Evolutionary conservation across 1,284 basidiomycete genomes (phyloP), one percentile per base, ranked within the genome.

Genomic region (Marasmius fiardii): DNA sequence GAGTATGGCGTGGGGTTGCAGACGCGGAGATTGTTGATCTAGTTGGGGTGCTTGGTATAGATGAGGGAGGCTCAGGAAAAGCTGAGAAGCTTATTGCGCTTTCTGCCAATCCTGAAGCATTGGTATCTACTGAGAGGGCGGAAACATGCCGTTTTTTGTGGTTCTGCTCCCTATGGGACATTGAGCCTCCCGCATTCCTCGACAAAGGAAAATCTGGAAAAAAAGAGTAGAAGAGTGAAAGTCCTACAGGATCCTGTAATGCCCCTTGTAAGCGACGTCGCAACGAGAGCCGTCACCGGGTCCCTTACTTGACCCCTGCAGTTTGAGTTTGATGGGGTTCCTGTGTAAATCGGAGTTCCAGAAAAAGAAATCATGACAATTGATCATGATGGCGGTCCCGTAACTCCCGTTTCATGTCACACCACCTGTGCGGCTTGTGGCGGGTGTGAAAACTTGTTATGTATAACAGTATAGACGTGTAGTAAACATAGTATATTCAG

Each of bases 71-170:
- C 48, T 62, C 60, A 51, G 81, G 73, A 68, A 83, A 57, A 11
- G 61, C 62, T 23, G 49, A 53, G 60, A 76, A 74, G 63, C 78
- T 81, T 45, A 84, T 76, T 20, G 78, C 77, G 54, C 80, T 82
- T 49, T 81, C 77, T 51, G 82, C 80, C 43, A 83, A 64, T 26
- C 74, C 78, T 33, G 83, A 84, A 7, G 75, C 78, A 60, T 74
- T 78, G 43, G 81, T 81, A 51, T 72, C 74, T 54, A 67, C 60
- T 43, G 80, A 83, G 21, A 65, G 63, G 28, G 66, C 64, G 47
- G 72, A 66, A 28, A 66, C 61, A 68, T 80, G 78, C 20, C 68
- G 61, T 37, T 53, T 51, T 34, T 33, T 31, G 23, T 23, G n/a
- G 14, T 33, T 12, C 28, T 31, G 47, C 26, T 24, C 33, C 47